phyloP scores from a whole-genome alignment of 148 eudicot species.

The Arbutus unedo region DNA sequence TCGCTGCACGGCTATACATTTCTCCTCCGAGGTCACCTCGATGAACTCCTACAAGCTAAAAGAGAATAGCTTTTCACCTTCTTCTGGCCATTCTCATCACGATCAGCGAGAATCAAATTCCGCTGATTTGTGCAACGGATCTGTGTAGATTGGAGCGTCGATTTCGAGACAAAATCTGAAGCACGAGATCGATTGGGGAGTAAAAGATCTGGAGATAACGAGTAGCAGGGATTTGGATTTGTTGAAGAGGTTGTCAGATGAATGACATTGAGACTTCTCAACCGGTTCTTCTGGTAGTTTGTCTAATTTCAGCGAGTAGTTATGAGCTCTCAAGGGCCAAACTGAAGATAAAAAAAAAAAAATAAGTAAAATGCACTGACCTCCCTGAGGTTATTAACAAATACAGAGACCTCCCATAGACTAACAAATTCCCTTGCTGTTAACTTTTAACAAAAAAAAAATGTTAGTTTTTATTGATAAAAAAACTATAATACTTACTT shows the following conservation, averaged over 20 bases:
- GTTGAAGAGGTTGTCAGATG: neutral
- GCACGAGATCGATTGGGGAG: neutral
- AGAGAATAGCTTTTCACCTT: neutral
- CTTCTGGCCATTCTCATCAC: neutral
- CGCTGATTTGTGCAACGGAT: constrained; percentile 6
- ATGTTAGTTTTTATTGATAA: too few species aligned
- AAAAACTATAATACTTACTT: too few species aligned
- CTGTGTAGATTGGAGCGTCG: neutral
- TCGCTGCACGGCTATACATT: constrained; percentile 57
- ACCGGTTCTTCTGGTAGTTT: neutral
- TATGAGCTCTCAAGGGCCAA: too few species aligned
- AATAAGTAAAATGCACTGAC: too few species aligned
- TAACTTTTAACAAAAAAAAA: too few species aligned
- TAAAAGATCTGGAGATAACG: neutral
- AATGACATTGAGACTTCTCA: neutral
- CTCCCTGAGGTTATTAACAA: too few species aligned
- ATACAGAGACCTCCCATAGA: too few species aligned
- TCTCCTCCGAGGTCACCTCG: constrained; percentile 9
- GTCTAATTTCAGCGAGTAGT: neutral
- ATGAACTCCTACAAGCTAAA: neutral
- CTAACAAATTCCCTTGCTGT: too few species aligned
- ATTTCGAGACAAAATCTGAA: neutral
- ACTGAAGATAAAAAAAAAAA: too few species aligned
- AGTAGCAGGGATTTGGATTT: neutral
- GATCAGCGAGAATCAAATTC: neutral